Percentiles rank a stretch among this genome's conserved stretches.
Conservation (phyloP, 345 rosid species). For the Euphorbia tirucalli region DNA sequence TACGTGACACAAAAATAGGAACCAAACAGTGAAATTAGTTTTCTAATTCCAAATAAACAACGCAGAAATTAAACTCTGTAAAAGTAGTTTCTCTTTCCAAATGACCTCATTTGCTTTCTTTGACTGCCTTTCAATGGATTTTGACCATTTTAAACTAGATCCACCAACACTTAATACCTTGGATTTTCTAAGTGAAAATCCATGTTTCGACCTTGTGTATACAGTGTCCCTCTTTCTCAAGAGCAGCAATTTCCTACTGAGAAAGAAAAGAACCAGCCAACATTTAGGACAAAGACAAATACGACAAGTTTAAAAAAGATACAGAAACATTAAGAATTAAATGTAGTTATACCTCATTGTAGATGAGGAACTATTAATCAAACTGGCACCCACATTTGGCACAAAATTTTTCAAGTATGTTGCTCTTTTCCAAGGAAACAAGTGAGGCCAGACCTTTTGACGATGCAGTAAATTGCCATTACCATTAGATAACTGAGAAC, state of each 20-base stretch:
- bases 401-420: slow-evolving; percentile 55
- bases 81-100: slow-evolving; percentile 20
- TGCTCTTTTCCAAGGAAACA: slow-evolving; percentile 90
- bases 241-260: slow-evolving; percentile 56
- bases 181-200: slow-evolving; percentile 80
- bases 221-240: slow-evolving; percentile 73
- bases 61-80: neutral
- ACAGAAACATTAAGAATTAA: slow-evolving; percentile 26
- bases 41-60: slow-evolving; percentile 4
- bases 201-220: slow-evolving; percentile 80
- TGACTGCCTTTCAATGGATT: slow-evolving; percentile 77
- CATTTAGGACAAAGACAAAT: slow-evolving; percentile 21
- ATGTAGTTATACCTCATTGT: slow-evolving; percentile 50
- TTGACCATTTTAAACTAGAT: slow-evolving; percentile 90
- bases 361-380: slow-evolving; percentile 44
- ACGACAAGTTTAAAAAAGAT: slow-evolving; percentile 15
- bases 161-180: slow-evolving; percentile 91
- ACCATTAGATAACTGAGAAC: slow-evolving; percentile 40
- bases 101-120: slow-evolving; percentile 87
- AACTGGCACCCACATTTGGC: slow-evolving; percentile 39
- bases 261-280: slow-evolving; percentile 30
- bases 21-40: slow-evolving; percentile 6
- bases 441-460: slow-evolving; percentile 59
- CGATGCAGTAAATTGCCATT: slow-evolving; percentile 32
- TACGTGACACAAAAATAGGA: slow-evolving; percentile 12